These are phyloP conservation scores for Setaria italica DNA, from an alignment of 202 grass and related monocot genomes.

Conservation along the genomic window DNA sequence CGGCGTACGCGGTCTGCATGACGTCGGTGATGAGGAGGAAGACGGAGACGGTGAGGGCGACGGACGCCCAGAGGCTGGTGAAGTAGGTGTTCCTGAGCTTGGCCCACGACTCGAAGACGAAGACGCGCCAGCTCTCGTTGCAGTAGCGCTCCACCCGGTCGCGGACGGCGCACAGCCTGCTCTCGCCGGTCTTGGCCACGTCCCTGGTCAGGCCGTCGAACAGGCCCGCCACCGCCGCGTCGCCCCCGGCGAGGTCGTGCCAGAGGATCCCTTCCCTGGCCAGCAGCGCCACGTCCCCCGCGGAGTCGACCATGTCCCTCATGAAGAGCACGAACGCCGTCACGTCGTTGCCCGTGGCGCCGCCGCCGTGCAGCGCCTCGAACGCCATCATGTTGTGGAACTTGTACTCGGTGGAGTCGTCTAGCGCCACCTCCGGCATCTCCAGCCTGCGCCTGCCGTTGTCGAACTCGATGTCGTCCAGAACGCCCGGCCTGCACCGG, in stretches of 20 bases:
- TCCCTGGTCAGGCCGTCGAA: conserved; percentile 59
- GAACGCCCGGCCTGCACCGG: no score
- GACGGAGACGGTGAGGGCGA: conserved; percentile 51
- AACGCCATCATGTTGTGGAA: no score
- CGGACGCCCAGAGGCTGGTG: conserved; percentile 55
- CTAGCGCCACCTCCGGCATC: no score
- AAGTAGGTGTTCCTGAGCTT: conserved; percentile 63
- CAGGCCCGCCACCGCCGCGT: conserved; percentile 52
- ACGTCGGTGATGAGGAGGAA: conserved; percentile 50
- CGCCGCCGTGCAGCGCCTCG: no score
- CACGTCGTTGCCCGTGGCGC: no score
- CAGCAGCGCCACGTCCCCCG: conserved; percentile 57
- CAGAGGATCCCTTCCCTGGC: conserved; percentile 44
- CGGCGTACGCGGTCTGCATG: conserved; percentile 56
- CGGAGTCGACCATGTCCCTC: conserved; percentile 52
- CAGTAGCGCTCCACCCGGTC: conserved; percentile 44
- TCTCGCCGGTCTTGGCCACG: conserved; percentile 48
- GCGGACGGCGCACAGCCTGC: conserved; percentile 52
- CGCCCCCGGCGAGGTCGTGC: conserved; percentile 47
- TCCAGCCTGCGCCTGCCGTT: no score
- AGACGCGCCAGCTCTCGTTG: not conserved
- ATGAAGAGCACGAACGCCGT: no score
- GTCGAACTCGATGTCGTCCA: no score
- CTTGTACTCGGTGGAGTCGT: no score
- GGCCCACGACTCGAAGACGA: conserved; percentile 36